Evolutionary conservation across 23 red algal genomes (phyloP), one percentile per base, ranked within the genome.

Genomic region (Gracilaria gracilis): DNA sequence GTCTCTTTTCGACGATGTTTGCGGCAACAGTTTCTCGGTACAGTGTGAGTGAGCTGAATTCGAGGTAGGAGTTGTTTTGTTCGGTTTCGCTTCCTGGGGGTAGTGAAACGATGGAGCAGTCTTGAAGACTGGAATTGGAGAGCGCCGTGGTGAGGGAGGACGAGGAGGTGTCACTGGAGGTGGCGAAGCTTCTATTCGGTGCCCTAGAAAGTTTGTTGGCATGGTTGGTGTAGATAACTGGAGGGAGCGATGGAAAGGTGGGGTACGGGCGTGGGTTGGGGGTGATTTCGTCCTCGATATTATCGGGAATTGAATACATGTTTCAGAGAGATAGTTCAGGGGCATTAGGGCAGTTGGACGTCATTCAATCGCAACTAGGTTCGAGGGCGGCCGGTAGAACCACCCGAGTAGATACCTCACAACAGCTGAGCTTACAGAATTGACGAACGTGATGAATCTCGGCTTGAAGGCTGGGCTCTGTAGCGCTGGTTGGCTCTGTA

Each of bases 1-100:
- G 72, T 49, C 42, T 51, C 46, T 14, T 77, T 51, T 46, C 72
- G 0, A 39, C 20, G 50, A 77, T 77, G 46, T 77, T 77, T 49
- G 46, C 72, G 1, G 72, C 72, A 77, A 77, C 72, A 9, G 72
- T 77, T 42, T 77, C 31, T 77, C 19, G 40, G 46, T 77, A 77
- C 72, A 51, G 25, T n/a, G 42, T 9, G n/a, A 51, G 38, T 23
- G 46, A 25, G 28, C 42, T 77, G 46, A 25, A 31, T 12, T 77
- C 34, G 46, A 49, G 16, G 39, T 31, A 77, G 29, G 72, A 77
- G 46, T 77, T 51, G 1, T 40, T 77, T 27, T 49, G 46, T 27
- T 77, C 20, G 19, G 7, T 50, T 20, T 31, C 72, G 46, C 42
- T 50, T 51, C 38, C 24, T 27, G 7, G 39, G 12, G 38, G 40